A percentile compares a stretch with the other conserved stretches of the same genome.
Evolutionary conservation across 1,139 yeast species (phyloP).

Genomic region (Saccharomycopsis phalli): DNA sequence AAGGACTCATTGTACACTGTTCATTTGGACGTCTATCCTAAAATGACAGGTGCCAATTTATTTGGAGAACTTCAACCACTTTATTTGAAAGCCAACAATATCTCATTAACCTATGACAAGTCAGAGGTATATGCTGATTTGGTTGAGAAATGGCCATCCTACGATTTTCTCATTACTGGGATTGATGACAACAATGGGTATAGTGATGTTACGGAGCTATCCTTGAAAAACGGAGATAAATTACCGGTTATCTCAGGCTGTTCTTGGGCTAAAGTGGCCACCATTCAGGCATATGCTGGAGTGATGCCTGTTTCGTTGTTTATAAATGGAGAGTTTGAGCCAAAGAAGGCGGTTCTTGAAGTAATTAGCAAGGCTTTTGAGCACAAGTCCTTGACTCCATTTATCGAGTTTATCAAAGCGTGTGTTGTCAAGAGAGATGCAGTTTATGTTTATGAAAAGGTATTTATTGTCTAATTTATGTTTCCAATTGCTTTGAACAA

Average conservation of each 20-base stretch:
- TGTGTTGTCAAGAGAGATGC: constrained; percentile 22
- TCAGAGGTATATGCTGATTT: constrained; percentile 45
- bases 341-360: constrained; percentile 6
- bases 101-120: constrained; percentile 57
- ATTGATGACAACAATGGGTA: constrained; percentile 24
- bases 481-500: no score
- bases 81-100: constrained; percentile 18
- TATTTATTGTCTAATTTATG: constrained; percentile 11
- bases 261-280: constrained; percentile 34
- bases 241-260: constrained; percentile 23
- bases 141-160: constrained; percentile 39
- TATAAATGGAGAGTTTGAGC: constrained; percentile 1
- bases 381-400: constrained; percentile 11
- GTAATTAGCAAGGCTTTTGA: constrained; percentile 11
- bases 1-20: constrained; percentile 30
- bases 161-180: constrained; percentile 55
- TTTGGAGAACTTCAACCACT: constrained; percentile 50
- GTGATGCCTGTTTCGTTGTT: constrained; percentile 8
- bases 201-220: constrained; percentile 20
- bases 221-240: constrained; percentile 18
- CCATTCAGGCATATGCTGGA: constrained; percentile 28
- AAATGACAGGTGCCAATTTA: constrained; percentile 80
- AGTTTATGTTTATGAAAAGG: constrained; percentile 25
- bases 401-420: constrained; percentile 18
- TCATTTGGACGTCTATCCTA: constrained; percentile 72